These are phyloP conservation scores for Venustampulla echinocandica DNA, from an alignment of 495 filamentous ascomycete species.

Conservation along the genomic window DNA sequence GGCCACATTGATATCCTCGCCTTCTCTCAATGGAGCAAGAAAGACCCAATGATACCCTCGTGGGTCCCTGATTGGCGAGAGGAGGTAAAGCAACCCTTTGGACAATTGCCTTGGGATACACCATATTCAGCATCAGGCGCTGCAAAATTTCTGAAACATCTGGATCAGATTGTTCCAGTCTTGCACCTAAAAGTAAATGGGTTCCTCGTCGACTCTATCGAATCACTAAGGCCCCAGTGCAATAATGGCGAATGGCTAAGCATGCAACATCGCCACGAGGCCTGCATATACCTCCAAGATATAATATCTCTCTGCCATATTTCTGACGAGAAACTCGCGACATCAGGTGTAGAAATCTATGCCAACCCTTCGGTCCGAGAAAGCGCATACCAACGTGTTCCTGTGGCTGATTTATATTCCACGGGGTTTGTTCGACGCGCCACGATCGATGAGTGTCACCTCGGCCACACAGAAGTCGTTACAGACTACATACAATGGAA, in stretches of 20 bases:
- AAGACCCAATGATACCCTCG: background rate
- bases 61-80: conserved; percentile 11
- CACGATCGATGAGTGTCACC: background rate
- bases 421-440: background rate
- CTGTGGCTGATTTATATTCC: conserved; percentile 5
- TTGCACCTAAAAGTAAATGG: background rate
- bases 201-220: conserved; percentile 1
- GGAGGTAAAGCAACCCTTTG: background rate
- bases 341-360: background rate
- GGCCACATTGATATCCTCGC: conserved; percentile 5
- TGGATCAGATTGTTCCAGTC: background rate
- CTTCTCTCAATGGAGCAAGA: background rate
- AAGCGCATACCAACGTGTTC: background rate
- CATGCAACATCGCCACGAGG: background rate
- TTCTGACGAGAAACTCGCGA: background rate
- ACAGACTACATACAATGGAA: background rate
- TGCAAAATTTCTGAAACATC: background rate
- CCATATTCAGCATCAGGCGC: background rate
- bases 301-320: background rate
- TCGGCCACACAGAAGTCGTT: background rate
- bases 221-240: background rate
- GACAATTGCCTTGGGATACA: conserved; percentile 5
- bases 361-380: background rate
- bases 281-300: background rate
- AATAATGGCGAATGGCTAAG: background rate